These are phyloP conservation scores for Aspergillus asperescens DNA, from an alignment of 495 filamentous ascomycete species.

Conservation along the genomic window DNA sequence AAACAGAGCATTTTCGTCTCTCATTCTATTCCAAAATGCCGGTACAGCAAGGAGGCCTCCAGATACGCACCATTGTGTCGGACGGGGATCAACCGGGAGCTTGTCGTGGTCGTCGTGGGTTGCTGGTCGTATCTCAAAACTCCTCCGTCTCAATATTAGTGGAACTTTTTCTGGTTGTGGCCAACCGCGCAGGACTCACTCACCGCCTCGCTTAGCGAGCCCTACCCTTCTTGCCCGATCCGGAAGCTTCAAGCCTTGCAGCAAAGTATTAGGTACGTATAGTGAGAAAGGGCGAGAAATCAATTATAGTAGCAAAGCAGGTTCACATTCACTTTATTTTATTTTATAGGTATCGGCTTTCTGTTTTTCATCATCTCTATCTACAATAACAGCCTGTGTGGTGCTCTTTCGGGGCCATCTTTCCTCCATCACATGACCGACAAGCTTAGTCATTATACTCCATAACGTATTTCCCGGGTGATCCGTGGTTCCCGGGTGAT, in stretches of 20 bases:
- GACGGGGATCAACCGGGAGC: conserved; percentile 54
- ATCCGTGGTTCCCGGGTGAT: no score
- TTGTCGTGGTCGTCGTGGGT: conserved; percentile 42
- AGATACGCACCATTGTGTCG: conserved; percentile 58
- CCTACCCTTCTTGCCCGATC: conserved; percentile 31
- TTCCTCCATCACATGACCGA: no score
- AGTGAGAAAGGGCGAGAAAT: no score
- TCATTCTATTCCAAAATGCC: conserved; percentile 9
- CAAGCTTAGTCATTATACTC: no score
- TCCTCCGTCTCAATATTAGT: conserved; percentile 30
- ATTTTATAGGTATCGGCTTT: no score
- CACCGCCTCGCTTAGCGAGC: conserved; percentile 48
- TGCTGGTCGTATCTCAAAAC: conserved; percentile 49
- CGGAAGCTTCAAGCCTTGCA: not conserved
- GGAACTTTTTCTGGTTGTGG: conserved; percentile 44
- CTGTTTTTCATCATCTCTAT: no score
- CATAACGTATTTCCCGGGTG: no score
- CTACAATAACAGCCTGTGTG: no score
- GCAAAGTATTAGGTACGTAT: not conserved
- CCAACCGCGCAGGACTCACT: conserved; percentile 33
- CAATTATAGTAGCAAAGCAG: no score
- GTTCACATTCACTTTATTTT: no score
- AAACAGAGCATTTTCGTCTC: not conserved
- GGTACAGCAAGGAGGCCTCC: not conserved
- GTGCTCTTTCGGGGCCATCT: no score